phyloP scores from a whole-genome alignment of 257 asterid genomes.

The Solanum chmielewskii region DNA sequence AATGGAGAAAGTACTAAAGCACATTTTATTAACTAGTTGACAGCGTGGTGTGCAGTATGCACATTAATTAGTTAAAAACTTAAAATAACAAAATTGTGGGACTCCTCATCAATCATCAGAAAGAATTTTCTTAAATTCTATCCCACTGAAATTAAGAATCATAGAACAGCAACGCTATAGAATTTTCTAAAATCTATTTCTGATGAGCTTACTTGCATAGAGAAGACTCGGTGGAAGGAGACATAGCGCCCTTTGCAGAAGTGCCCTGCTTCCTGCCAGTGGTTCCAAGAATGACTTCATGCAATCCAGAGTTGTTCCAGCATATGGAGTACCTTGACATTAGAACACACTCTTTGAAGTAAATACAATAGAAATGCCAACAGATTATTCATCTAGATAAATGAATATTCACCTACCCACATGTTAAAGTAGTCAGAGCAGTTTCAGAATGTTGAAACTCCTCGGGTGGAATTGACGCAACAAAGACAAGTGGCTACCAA shows the following conservation, averaged over 20 bases:
- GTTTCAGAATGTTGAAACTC: constrained; percentile 88
- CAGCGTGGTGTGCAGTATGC: background rate
- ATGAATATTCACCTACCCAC: constrained; percentile 43
- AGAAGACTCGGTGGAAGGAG: constrained; percentile 72
- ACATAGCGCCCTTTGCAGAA: constrained; percentile 76
- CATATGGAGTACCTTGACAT: constrained; percentile 74
- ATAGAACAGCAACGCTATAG: background rate
- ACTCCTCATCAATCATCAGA: background rate
- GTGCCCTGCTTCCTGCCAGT: constrained; percentile 99
- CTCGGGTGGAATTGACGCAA: constrained; percentile 62
- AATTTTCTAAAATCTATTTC: background rate
- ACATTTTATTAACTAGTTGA: background rate
- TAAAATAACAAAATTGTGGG: background rate
- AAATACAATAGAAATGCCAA: background rate
- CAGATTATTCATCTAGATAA: background rate
- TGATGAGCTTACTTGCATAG: constrained; percentile 64
- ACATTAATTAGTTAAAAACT: background rate
- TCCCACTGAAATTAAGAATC: background rate
- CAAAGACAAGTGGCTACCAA: constrained; percentile 49
- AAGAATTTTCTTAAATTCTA: background rate
- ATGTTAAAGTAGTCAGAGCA: constrained; percentile 74
- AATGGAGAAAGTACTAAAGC: background rate
- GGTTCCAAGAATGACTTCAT: constrained; percentile 89
- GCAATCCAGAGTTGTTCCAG: constrained; percentile 72
- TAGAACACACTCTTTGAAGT: constrained; percentile 2